Evolutionary conservation across 2,329 filamentous ascomycete species (phyloP), one percentile per base, ranked within the genome.

Genomic region (Zymoseptoria crescenta): DNA sequence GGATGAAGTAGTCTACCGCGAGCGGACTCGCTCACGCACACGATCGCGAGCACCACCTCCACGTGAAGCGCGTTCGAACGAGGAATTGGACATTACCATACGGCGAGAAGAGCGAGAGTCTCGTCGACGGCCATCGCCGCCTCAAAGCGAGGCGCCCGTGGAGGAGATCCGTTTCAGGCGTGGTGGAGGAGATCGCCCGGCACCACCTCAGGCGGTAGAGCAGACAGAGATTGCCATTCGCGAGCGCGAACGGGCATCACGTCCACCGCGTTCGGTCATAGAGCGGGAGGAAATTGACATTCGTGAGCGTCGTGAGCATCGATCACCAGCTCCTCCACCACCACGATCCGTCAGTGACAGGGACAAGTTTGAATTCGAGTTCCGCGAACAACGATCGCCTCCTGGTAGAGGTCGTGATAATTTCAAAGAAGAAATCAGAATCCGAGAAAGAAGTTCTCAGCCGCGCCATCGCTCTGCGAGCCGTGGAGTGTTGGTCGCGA

Each of bases 101-200:
- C 67, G 57, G 35, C 65, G 65, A 4, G 59, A 63, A 16, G 68
- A 70, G 30, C 53, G 59, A 49, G 63, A 64, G 13, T 60, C 56
- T 45, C 63, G 65, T 27, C 35, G 35, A 16, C 59, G 64, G 30
- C 65, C 66, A 28, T 68, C 68, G 62, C 75, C 67, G 64, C 69
- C 62, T 55, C 67, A 64, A 8, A 66, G 70, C 41, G 71, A 71
- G 48, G 56, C 64, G 29, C 68, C 70, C 13, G 58, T 71, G 13
- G 79, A 81, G 57, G 78, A 81, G 62, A 75, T 81, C 58, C 75
- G 76, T 59, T 79, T 81, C 70, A 68, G 76, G 56, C 70, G 74
- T 20, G 73, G 71, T 29, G 74, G 61, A 16, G 70, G 69, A 48
- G 70, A 70, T 7, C 58, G 63, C 35, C 67, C 66, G 10, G 49